These are phyloP conservation scores for Phyllosticta citrichinensis DNA, from an alignment of 2,329 filamentous ascomycete genomes.

Conservation along the genomic window DNA sequence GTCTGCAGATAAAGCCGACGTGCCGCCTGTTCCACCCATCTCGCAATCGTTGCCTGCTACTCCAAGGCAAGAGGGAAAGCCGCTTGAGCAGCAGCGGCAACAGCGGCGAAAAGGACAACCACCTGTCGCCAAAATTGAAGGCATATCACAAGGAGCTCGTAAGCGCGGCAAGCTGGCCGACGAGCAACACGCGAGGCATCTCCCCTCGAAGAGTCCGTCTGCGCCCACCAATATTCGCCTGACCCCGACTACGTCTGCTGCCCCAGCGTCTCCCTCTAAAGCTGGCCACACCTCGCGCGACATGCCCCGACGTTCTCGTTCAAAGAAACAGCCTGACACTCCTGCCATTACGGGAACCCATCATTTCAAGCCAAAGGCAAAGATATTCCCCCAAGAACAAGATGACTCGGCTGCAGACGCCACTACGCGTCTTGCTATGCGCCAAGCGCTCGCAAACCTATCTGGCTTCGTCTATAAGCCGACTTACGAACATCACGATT, in stretches of 20 bases:
- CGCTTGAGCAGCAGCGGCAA: background rate
- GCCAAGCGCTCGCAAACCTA: background rate
- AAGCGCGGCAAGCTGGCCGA: background rate
- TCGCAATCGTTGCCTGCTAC: background rate
- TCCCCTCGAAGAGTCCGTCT: no score
- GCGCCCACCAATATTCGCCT: no score
- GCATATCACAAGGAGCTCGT: background rate
- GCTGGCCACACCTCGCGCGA: no score
- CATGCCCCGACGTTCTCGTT: no score
- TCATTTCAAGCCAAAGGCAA: background rate
- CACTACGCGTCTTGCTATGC: background rate
- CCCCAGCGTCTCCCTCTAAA: no score
- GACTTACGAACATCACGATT: background rate
- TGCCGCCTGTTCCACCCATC: background rate
- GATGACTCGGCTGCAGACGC: background rate
- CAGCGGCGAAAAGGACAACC: background rate
- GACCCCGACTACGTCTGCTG: no score
- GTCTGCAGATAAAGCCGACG: background rate
- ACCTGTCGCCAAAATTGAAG: background rate
- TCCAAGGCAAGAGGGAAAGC: background rate
- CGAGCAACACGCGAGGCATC: no score
- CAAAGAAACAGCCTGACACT: no score
- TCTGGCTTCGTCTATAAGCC: slow-evolving; percentile 4
- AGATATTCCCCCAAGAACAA: background rate
- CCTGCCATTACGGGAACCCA: no score